Evolutionary conservation across 1,284 basidiomycete species (phyloP).

Genomic region (Boletus albobrunnescens): DNA sequence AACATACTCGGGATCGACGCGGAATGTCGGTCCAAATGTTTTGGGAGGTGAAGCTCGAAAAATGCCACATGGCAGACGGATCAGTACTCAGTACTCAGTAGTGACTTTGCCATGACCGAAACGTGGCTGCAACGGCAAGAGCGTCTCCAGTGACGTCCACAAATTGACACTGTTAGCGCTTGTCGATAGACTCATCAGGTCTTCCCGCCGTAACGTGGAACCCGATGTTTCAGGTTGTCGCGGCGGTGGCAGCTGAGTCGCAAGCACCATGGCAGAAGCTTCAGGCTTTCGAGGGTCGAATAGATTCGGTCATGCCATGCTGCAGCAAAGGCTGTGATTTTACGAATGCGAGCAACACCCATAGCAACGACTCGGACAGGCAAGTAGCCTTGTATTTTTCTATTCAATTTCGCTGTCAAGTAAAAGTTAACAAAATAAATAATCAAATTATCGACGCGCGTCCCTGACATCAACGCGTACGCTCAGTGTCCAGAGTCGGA

Average conservation of each 20-base stretch:
- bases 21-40: not conserved
- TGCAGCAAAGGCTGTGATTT: no score
- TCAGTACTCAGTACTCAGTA: not conserved
- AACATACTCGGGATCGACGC: slow-evolving; percentile 9
- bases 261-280: no score
- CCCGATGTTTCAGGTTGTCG: not conserved
- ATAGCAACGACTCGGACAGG: no score
- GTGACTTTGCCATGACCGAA: not conserved
- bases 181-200: no score
- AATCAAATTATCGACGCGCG: slow-evolving; percentile 27
- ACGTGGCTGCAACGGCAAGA: no score
- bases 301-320: no score
- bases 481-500: slow-evolving; percentile 1
- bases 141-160: not conserved
- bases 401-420: not conserved
- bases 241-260: no score
- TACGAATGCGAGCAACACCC: no score
- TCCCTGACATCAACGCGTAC: slow-evolving; percentile 20
- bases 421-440: slow-evolving; percentile 7
- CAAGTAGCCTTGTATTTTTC: no score
- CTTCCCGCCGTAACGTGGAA: no score
- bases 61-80: not conserved
- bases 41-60: not conserved
- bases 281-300: no score
- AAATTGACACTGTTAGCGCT: no score